Percentiles rank a stretch among this genome's conserved stretches.
phyloP scores from a whole-genome alignment of 305 asterid genomes.

The Fraxinus angustifolia region DNA sequence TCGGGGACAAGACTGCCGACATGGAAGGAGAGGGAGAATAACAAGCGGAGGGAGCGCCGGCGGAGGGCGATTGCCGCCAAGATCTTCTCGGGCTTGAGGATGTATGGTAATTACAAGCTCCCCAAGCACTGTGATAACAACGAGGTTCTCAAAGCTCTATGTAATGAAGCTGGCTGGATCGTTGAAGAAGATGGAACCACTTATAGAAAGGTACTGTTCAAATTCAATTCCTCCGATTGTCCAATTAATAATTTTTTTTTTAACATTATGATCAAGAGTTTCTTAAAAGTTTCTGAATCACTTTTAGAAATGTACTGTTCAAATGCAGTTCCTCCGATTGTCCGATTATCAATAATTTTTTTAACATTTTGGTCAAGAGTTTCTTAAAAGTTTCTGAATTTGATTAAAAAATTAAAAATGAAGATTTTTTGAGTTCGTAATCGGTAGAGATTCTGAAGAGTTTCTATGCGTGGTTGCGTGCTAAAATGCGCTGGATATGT shows the following conservation, averaged over 20 bases:
- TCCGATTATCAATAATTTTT: too few relatives aligned
- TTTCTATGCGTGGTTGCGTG: neutral
- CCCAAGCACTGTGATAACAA: conserved; percentile 50
- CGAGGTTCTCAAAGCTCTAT: conserved; percentile 47
- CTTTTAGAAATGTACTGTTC: too few relatives aligned
- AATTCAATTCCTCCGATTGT: neutral
- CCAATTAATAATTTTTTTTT: neutral
- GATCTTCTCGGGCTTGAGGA: conserved; percentile 45
- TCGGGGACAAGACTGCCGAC: conserved; percentile 48
- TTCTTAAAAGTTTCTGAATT: neutral
- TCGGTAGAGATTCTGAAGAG: neutral
- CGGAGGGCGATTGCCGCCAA: conserved; percentile 46
- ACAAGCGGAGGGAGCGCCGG: conserved; percentile 48
- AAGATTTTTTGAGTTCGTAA: neutral
- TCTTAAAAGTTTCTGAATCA: too few relatives aligned
- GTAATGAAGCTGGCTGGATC: conserved; percentile 50
- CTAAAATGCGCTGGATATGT: conserved; percentile 8
- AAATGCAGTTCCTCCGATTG: too few relatives aligned
- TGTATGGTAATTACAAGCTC: conserved; percentile 43
- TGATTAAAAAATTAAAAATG: too few relatives aligned
- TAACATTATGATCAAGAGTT: too few relatives aligned
- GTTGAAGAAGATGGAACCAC: conserved; percentile 52
- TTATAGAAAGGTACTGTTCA: conserved; percentile 33
- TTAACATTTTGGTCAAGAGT: too few relatives aligned
- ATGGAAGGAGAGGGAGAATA: conserved; percentile 51